Base-by-base conservation (phyloP, 139 green algal genomes). In the Mesotaenium endlicherianum region DNA sequence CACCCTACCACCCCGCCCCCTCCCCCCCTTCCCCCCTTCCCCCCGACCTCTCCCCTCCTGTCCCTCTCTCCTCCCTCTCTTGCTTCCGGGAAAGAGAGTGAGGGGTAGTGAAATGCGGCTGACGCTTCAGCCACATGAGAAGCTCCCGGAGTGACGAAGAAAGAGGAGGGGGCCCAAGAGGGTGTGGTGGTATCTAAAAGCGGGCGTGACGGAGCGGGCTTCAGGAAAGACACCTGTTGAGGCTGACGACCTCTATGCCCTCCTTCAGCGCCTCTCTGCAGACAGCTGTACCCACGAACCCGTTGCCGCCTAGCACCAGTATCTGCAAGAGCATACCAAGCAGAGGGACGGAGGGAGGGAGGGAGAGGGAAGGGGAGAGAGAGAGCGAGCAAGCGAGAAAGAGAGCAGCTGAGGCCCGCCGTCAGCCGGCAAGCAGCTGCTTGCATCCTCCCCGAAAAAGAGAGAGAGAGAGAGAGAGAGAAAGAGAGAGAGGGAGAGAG, bases 211-310 rank as follows among this genome's bases (percentile, higher is more conserved):
- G n/a, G n/a, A n/a, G n/a, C n/a, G n/a, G n/a, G n/a, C n/a, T n/a
- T n/a, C n/a, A n/a, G n/a, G n/a, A n/a, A n/a, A n/a, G n/a, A 26
- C 20, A 83, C 71, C 80, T 83, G 70, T 70, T 86, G 6, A 86
- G 45, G 71, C 80, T 86, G 47, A 74, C 71, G 3, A 86, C 80
- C 26, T 86, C 80, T 8, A 84, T 84, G 70, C 80, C 80, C 49
- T 85, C 26, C n/a, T 44, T 26, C 5, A 85, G 30, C 34, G 80
- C 80, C 34, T 34, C n/a, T 30, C 40, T 77, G 17, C 20, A 39
- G n/a, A 86, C 71, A 43, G 70, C 47, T 3, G 80, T 74, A 0
- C 80, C 80, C 16, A 86, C 80, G 30, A 86, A 86, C 8, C 80
- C 80, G 49, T 39, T 85, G 38, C 79, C 79, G 38, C 79, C 79